Base-by-base conservation (phyloP, 202 grass and related monocot genomes). In the Setaria viridis region DNA sequence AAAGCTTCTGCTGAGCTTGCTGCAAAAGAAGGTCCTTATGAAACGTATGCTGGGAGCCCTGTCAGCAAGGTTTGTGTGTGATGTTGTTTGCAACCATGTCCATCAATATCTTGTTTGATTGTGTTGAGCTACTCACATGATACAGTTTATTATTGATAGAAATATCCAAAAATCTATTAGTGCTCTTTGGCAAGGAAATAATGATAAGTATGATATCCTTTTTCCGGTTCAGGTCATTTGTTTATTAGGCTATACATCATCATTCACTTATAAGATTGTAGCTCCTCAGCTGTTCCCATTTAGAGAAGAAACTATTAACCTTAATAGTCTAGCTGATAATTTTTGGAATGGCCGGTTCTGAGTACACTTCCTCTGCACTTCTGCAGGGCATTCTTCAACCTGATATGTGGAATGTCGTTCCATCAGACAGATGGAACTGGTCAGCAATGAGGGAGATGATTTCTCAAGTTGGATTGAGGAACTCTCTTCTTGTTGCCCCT, bases 401-500 rank as follows among this genome's bases (percentile, higher is more conserved):
- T 76, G 96, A 98, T 45, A 95, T 98, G 96, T 98, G 96, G 96
- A 91, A 88, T 60, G 86, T 91, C 60, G 58, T 84, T 16, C 91
- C 93, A 83, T 98, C 93, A 12, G 42, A 73, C 15, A 89, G 88
- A 84, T 98, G 96, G 96, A 82, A 98, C 84, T 98, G 96, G 96
- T 6, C 85, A 80, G 13, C 59, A 85, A 77, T 98, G 74, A 89
- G 93, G 53, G 72, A 92, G 42, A 86, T 78, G 70, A 98, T 98
- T 70, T 89, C 72, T 21, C 79, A 92, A 69, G 86, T 89, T 82
- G 95, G 95, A 42, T 41, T 95, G 37, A 91, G 95, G 68, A 98
- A 98, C 70, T 98, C 95, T 25, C 95, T 98, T 87, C 93, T 98
- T 82, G 86, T 98, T 76, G 95, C 95, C 83, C 95, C 95, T 25